These are phyloP conservation scores for Exutisphaerella laricina DNA, from an alignment of 2,329 filamentous ascomycete genomes.

Conservation along the genomic window DNA sequence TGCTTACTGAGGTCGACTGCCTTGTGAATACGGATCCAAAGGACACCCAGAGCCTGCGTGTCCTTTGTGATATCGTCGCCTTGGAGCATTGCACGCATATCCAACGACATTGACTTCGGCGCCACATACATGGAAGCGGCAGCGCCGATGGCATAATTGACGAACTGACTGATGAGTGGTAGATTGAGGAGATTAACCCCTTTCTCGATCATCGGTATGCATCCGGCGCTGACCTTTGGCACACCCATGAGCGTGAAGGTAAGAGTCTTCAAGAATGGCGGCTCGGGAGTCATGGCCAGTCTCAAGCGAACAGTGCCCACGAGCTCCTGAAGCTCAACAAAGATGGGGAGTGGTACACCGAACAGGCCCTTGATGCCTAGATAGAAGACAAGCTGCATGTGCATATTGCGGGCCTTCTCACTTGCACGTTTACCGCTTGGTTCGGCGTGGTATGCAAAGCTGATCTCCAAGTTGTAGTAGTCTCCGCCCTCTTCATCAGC, in stretches of 20 bases:
- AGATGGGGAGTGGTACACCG: constrained; percentile 80
- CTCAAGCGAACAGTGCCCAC: constrained; percentile 81
- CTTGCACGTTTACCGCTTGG: constrained; percentile 65
- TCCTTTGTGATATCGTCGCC: constrained; percentile 92
- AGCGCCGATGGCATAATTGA: constrained; percentile 88
- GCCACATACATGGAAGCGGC: constrained; percentile 90
- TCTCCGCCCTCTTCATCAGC: constrained; percentile 86
- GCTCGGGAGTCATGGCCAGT: constrained; percentile 79
- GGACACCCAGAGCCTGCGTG: constrained; percentile 74
- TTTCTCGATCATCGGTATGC: constrained; percentile 84
- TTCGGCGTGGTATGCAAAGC: constrained; percentile 84
- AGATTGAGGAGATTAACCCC: constrained; percentile 89
- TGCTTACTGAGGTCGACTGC: constrained; percentile 87
- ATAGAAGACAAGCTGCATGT: constrained; percentile 94
- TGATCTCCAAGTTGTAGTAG: constrained; percentile 87
- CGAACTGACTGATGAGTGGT: constrained; percentile 90
- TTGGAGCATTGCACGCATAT: constrained; percentile 82
- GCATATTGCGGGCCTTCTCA: constrained; percentile 83
- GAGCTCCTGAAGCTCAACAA: constrained; percentile 83
- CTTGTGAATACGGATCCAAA: constrained; percentile 88
- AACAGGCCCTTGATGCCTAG: constrained; percentile 84
- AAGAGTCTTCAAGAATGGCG: constrained; percentile 85
- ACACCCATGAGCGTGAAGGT: constrained; percentile 93
- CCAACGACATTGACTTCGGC: constrained; percentile 80
- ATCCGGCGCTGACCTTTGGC: constrained; percentile 82